phyloP scores from a whole-genome alignment of 768 basidiomycete species.

The Pulveroboletus ravenelii region DNA sequence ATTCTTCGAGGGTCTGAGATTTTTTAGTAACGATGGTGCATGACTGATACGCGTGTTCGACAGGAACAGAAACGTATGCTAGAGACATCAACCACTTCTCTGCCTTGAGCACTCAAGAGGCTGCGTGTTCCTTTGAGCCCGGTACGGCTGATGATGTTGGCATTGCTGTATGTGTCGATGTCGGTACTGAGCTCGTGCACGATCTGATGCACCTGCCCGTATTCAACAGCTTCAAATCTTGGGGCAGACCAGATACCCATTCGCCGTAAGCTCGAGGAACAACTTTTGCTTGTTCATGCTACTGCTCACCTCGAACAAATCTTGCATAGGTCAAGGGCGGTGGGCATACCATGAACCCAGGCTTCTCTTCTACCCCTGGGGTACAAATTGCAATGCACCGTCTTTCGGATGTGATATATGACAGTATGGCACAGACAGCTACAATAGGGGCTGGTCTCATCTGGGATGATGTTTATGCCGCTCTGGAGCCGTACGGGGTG shows the following conservation, averaged over 20 bases:
- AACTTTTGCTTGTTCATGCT: neutral
- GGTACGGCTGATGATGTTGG: conserved; percentile 51
- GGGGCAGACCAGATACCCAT: conserved; percentile 41
- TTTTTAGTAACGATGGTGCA: neutral
- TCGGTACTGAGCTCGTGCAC: neutral
- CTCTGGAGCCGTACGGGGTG: conserved; percentile 44
- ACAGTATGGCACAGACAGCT: conserved; percentile 36
- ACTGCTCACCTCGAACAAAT: conserved; percentile 1
- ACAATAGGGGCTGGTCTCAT: conserved; percentile 40
- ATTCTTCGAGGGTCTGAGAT: conserved; percentile 19
- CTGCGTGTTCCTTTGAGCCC: conserved; percentile 56
- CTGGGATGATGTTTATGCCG: conserved; percentile 65
- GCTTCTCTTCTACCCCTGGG: conserved; percentile 57
- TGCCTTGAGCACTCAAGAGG: conserved; percentile 39
- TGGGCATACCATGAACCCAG: conserved; percentile 51
- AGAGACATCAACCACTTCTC: conserved; percentile 48
- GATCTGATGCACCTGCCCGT: neutral
- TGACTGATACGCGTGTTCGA: conserved; percentile 7
- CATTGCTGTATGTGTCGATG: conserved; percentile 35
- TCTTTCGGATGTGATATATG: conserved; percentile 44
- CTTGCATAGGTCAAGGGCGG: conserved; percentile 53
- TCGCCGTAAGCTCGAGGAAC: conserved; percentile 40
- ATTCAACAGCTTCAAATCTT: conserved; percentile 43
- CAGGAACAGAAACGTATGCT: conserved; percentile 30
- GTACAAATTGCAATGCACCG: conserved; percentile 54